Evolutionary conservation across 169 alveolate species (phyloP).

Genomic region (Eimeria praecox): DNA sequence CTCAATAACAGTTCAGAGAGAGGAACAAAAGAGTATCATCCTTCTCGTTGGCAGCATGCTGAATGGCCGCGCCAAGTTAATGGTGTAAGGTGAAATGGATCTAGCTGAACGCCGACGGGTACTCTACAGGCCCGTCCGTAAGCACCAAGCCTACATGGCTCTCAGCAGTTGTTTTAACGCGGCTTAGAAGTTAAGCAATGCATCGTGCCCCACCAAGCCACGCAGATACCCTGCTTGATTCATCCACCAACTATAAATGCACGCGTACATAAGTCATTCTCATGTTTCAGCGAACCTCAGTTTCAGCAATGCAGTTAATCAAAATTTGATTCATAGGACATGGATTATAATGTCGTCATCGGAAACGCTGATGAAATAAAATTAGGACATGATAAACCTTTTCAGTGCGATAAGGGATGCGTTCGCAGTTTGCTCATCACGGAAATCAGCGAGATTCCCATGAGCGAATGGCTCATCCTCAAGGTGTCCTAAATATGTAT

Average conservation of each 20-base stretch:
- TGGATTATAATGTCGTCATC: conserved; percentile 39
- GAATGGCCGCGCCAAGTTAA: not conserved
- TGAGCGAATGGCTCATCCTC: conserved; percentile 66
- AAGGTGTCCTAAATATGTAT: not conserved
- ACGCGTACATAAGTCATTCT: not conserved
- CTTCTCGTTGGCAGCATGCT: not conserved
- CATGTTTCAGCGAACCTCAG: conserved; percentile 27
- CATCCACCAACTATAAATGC: not conserved
- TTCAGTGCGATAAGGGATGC: conserved; percentile 74
- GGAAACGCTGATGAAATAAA: not conserved
- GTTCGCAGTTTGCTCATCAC: conserved; percentile 70
- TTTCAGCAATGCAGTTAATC: conserved; percentile 42
- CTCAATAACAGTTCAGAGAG: conserved; percentile 29
- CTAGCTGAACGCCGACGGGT: conserved; percentile 6
- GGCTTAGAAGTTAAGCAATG: not conserved
- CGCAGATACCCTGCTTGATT: conserved; percentile 64
- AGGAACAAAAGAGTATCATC: conserved; percentile 64
- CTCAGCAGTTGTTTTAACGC: conserved; percentile 70
- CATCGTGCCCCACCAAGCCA: not conserved
- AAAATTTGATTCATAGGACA: conserved; percentile 32
- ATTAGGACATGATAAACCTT: not conserved
- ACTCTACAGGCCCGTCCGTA: not conserved
- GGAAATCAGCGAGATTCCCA: conserved; percentile 74
- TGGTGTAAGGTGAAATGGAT: conserved; percentile 18
- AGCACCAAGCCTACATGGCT: conserved; percentile 43